Conservation (phyloP, 257 asterid genomes). For the Solanum paucissectum region DNA sequence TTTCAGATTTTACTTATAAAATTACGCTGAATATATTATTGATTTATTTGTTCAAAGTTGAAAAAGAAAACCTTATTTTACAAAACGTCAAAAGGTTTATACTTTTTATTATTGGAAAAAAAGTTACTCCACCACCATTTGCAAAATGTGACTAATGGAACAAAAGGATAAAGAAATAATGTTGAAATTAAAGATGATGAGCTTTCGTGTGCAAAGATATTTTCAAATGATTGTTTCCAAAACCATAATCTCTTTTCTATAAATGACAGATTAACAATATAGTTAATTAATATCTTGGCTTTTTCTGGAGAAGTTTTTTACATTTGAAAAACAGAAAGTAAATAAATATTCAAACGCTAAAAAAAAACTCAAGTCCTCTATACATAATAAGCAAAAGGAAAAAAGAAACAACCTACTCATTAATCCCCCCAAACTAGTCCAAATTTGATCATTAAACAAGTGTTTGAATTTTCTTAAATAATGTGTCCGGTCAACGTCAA, state of each 20-base stretch:
- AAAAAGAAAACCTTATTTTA: neutral
- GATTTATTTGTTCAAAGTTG: neutral
- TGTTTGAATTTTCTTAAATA: too few species aligned
- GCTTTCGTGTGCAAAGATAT: neutral
- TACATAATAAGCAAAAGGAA: neutral
- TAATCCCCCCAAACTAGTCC: neutral
- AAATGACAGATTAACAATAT: neutral
- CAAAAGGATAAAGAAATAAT: neutral
- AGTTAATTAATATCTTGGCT: neutral
- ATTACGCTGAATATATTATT: neutral
- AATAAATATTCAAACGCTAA: neutral
- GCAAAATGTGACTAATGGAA: neutral
- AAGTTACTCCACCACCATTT: neutral
- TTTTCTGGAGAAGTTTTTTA: neutral
- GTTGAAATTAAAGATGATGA: neutral
- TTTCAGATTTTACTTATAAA: too few species aligned
- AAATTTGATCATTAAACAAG: neutral
- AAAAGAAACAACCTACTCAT: neutral
- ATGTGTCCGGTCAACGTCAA: neutral
- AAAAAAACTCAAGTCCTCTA: neutral
- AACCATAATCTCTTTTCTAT: neutral
- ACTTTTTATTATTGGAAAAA: neutral
- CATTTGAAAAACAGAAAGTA: neutral
- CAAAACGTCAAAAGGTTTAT: neutral
- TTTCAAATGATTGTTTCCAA: slow-evolving; percentile 18